A percentile compares a stretch with the other conserved stretches of the same genome.
These are phyloP conservation scores for Tubosaeta brunneosetosa DNA, from an alignment of 768 basidiomycete genomes.

Conservation along the genomic window DNA sequence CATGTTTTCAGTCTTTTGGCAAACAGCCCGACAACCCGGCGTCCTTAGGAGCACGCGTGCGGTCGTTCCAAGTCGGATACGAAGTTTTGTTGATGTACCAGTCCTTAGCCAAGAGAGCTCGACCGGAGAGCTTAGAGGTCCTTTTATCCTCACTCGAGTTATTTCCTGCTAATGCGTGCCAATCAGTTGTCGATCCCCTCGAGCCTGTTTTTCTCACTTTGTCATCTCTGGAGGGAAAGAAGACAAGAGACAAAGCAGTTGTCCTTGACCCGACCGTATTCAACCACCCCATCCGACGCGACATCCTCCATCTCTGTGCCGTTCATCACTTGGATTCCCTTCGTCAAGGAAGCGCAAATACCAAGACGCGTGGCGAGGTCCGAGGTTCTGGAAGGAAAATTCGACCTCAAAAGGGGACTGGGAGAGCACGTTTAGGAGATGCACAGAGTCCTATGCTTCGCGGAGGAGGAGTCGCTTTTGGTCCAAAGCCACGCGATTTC, in stretches of 20 bases:
- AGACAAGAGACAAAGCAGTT: conserved; percentile 45
- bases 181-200: conserved; percentile 34
- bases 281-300: conserved; percentile 80
- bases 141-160: conserved; percentile 1
- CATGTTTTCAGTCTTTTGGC: conserved; percentile 21
- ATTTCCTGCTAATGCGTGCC: conserved; percentile 3
- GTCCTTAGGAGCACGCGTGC: background rate
- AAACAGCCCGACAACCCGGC: conserved; percentile 11
- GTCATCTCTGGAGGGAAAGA: conserved; percentile 47
- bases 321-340: conserved; percentile 82
- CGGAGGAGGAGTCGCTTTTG: conserved; percentile 91
- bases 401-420: conserved; percentile 86
- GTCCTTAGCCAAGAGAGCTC: background rate
- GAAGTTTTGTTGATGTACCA: conserved; percentile 10
- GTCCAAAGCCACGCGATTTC: conserved; percentile 89
- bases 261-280: conserved; percentile 80
- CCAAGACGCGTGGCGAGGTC: conserved; percentile 90
- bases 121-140: conserved; percentile 12
- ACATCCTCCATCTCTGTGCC: conserved; percentile 91
- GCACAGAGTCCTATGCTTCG: conserved; percentile 80
- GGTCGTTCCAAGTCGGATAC: conserved; percentile 1
- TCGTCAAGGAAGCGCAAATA: conserved; percentile 88
- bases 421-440: conserved; percentile 86
- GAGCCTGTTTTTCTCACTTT: conserved; percentile 59
- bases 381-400: conserved; percentile 87